phyloP scores from a whole-genome alignment of 1,284 basidiomycete genomes.

The Leccinum fuscescens region DNA sequence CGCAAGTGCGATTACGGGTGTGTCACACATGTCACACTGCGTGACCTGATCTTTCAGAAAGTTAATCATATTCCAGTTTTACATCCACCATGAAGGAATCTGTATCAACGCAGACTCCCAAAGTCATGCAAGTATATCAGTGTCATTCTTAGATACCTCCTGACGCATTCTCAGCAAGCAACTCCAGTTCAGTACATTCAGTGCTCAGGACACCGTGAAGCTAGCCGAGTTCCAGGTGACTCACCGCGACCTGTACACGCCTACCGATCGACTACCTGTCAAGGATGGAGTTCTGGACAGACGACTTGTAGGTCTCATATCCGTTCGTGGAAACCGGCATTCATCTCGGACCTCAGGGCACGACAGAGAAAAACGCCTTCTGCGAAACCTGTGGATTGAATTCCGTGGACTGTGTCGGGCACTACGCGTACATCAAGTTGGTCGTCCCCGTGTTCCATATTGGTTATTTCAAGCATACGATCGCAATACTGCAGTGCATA shows the following conservation, averaged over 20 bases:
- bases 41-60: constrained; percentile 1
- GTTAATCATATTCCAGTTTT: background rate
- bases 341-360: constrained; percentile 62
- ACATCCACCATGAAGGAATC: constrained; percentile 72
- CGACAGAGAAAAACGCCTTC: constrained; percentile 88
- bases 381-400: constrained; percentile 96
- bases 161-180: constrained; percentile 65
- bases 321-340: background rate
- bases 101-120: constrained; percentile 85
- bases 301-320: constrained; percentile 63
- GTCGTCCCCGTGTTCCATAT: constrained; percentile 97
- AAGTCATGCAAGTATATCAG: constrained; percentile 74
- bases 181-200: constrained; percentile 90
- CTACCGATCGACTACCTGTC: constrained; percentile 78
- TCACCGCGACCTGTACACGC: constrained; percentile 85
- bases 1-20: constrained; percentile 45
- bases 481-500: constrained; percentile 91
- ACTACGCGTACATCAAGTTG: constrained; percentile 97
- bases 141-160: background rate
- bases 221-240: constrained; percentile 94
- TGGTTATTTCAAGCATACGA: constrained; percentile 96
- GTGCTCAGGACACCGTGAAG: constrained; percentile 90
- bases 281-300: constrained; percentile 90
- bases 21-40: constrained; percentile 25
- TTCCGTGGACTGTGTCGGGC: constrained; percentile 94